A percentile compares a stretch with the other conserved stretches of the same genome.
Conservation (phyloP, 176 grass and related monocot species). For the Eleusine coracana region DNA sequence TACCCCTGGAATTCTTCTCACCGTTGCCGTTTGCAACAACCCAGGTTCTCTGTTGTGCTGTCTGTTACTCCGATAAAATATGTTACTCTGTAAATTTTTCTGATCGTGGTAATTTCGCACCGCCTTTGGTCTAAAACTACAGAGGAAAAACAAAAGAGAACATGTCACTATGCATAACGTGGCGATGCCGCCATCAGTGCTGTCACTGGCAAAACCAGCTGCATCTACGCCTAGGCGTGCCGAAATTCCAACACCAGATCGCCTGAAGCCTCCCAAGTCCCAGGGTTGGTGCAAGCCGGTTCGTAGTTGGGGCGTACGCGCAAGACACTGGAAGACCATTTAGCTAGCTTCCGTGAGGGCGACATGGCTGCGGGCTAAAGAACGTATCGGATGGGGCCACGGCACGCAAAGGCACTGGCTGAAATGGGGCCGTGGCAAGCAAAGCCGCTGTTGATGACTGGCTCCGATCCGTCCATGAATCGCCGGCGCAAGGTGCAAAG, state of each 20-base stretch:
- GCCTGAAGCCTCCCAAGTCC: neutral
- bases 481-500: neutral
- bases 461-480: neutral
- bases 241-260: neutral
- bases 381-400: neutral
- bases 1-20: neutral
- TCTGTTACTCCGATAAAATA: no score
- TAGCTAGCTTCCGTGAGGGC: neutral
- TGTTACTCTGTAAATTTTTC: no score
- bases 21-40: neutral
- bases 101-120: no score
- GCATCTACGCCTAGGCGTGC: neutral
- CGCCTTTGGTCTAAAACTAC: no score
- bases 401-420: no score
- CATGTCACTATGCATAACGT: neutral
- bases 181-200: neutral
- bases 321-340: neutral
- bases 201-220: neutral
- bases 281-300: neutral
- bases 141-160: no score
- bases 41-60: neutral
- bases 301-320: neutral
- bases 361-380: neutral
- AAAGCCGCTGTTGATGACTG: neutral
- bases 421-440: no score